Base-by-base conservation (phyloP, 352 stramenopile species). In the Phytophthora sp. region DNA sequence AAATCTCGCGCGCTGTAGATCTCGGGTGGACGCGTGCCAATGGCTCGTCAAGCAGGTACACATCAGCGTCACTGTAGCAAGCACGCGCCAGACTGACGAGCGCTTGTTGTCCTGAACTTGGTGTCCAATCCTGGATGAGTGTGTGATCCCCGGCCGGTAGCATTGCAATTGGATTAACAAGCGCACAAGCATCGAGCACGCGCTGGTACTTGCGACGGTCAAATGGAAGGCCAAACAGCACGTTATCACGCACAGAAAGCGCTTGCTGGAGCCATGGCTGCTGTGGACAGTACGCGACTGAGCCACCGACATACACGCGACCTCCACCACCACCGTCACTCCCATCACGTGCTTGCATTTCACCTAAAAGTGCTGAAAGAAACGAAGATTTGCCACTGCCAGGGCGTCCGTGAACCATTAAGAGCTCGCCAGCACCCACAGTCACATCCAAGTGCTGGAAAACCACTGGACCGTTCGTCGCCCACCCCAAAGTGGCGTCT, bases 301-400 rank as follows among this genome's bases (percentile, higher is more conserved):
- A 76, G 12, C 82, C 80, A 35, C 80, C 83, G 3, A 91, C 73
- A 66, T 87, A 91, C 30, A 91, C 75, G 12, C 69, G 69, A n/a
- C 64, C 55, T 7, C 55, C 49, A 57, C 49, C 41, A 36, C 24
- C 55, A 24, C 55, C 56, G 38, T 77, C 58, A 45, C 51, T 69
- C 26, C 75, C 77, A 8, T 77, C 35, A 52, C 66, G 76, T 41
- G 76, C 83, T 68, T 95, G 80, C 87, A 99, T 98, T 69, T 99
- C 97, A 23, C 97, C 97, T 16, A 99, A 67, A 51, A 99, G 76
- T 4, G 91, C 92, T 7, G 88, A 90, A 5, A 99, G 77, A 18
- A 99, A 88, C 2, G 90, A 98, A 35, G 88, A 98, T 73, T 99
- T 99, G 45, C 97, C 97, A 59, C 80, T 93, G 3, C 95, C 97